These are phyloP conservation scores for Mallotus japonicus DNA, from an alignment of 441 rosid genomes.

Conservation along the genomic window DNA sequence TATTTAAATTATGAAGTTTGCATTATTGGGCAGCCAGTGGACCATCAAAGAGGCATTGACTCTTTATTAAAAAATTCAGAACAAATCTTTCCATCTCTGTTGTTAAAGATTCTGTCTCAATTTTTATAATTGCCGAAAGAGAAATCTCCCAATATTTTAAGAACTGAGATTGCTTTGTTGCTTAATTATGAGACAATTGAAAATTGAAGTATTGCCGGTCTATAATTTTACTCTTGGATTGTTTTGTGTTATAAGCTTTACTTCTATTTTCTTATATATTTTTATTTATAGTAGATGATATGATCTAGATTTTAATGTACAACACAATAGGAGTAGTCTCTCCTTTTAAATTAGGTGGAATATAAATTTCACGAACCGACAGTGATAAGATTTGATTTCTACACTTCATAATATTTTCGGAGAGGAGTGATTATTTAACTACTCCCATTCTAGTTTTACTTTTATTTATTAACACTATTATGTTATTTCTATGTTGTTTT, in stretches of 20 bases:
- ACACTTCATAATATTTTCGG: too few relatives aligned
- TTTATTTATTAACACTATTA: too few relatives aligned
- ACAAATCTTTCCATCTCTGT: slow-evolving; percentile 24
- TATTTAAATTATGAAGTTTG: neutral
- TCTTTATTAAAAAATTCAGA: slow-evolving; percentile 7
- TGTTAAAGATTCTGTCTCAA: slow-evolving; percentile 23
- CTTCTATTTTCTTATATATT: too few relatives aligned
- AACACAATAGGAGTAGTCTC: too few relatives aligned
- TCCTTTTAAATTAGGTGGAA: too few relatives aligned
- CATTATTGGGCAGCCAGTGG: slow-evolving; percentile 21
- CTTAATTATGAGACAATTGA: slow-evolving; percentile 10
- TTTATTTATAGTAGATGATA: too few relatives aligned
- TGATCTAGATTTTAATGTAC: too few relatives aligned
- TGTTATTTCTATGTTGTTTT: too few relatives aligned
- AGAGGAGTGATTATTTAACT: too few relatives aligned
- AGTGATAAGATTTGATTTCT: too few relatives aligned
- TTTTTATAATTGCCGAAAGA: slow-evolving; percentile 7
- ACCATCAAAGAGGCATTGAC: slow-evolving; percentile 18
- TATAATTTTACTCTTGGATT: neutral
- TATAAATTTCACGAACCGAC: too few relatives aligned
- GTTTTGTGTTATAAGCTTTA: neutral
- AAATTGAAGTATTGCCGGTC: neutral
- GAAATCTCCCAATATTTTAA: slow-evolving; percentile 11
- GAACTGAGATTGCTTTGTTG: slow-evolving; percentile 3
- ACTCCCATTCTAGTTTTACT: too few relatives aligned